Percentiles rank a stretch among this genome's conserved stretches.
Evolutionary conservation across 1,284 basidiomycete species (phyloP).

Genomic region (Moniliella sp.): DNA sequence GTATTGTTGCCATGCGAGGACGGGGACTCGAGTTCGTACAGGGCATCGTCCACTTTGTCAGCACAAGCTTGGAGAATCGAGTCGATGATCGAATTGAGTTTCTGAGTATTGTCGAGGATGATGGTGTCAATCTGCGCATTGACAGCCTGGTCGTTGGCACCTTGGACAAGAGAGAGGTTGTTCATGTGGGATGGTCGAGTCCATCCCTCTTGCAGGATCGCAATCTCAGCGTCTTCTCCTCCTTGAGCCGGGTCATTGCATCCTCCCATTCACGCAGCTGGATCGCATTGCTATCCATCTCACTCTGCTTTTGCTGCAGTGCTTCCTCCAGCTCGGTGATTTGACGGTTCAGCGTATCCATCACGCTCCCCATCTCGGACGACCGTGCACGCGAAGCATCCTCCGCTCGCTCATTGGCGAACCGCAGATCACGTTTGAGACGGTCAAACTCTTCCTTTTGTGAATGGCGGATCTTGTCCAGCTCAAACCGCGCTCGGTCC

Average conservation of each 20-base stretch:
- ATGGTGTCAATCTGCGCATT: conserved; percentile 89
- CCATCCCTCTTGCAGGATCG: conserved; percentile 93
- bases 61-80: conserved; percentile 87
- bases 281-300: conserved; percentile 61
- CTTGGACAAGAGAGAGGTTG: conserved; percentile 69
- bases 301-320: conserved; percentile 46
- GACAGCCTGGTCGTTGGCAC: conserved; percentile 63
- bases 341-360: conserved; percentile 86
- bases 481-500: conserved; percentile 80
- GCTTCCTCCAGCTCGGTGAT: conserved; percentile 87
- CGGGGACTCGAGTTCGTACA: conserved; percentile 90
- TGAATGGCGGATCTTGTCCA: conserved; percentile 71
- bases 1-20: conserved; percentile 78
- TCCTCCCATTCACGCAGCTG: conserved; percentile 54
- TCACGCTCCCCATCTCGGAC: conserved; percentile 67
- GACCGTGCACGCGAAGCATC: conserved; percentile 73
- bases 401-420: conserved; percentile 93
- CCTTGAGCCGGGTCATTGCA: conserved; percentile 58
- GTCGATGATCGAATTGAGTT: conserved; percentile 93
- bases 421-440: conserved; percentile 70
- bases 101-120: conserved; percentile 89
- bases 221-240: conserved; percentile 94
- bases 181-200: conserved; percentile 71
- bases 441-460: conserved; percentile 92
- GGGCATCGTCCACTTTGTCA: conserved; percentile 84